Evolutionary conservation across 768 basidiomycete genomes (phyloP), one percentile per base, ranked within the genome.

Genomic region (Cantharellus cinnabarinus): DNA sequence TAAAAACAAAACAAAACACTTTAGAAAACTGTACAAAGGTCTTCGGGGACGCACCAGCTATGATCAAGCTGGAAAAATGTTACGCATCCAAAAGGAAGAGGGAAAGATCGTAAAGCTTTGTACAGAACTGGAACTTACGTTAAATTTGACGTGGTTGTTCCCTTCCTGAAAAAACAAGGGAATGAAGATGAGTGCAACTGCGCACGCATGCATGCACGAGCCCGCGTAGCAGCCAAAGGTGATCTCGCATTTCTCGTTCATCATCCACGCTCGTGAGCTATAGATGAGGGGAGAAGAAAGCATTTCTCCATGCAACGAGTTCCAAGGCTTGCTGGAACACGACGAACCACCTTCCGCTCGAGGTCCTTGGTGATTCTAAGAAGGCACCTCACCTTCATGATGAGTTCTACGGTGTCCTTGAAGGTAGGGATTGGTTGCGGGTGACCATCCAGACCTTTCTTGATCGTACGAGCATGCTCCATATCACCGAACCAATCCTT

Each of bases 381-480:
- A 48, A 10, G 10, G 44, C 44, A 29, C 44, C 44, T 48, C 44
- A 48, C 44, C 44, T 48, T 10, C 44, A 48, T 48, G 44, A 48
- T 10, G 29, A 48, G 44, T 10, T 48, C 44, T 54, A 98, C 66
- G 2, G 90, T 89, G 71, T 94, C 81, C 29, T 73, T 77, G 66
- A 99, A 94, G 3, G 89, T 91, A 14, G 94, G 90, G 63, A 99
- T 91, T 15, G 83, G 63, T 67, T 95, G 93, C 63, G 76, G 78
- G 15, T 91, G 90, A 10, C 44, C 44, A 48, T 48, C 44, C 10
- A 29, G 29, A 48, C 44, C 44, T 63, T 79, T 75, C 69, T 88
- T 84, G 62, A 74, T 71, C 39, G 93, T 97, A 57, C 81, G 77
- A 51, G 87, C 79, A 66, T 88, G 78, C 69, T 90, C 73, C 75